Conservation (phyloP, 345 rosid genomes). For the Adansonia digitata region DNA sequence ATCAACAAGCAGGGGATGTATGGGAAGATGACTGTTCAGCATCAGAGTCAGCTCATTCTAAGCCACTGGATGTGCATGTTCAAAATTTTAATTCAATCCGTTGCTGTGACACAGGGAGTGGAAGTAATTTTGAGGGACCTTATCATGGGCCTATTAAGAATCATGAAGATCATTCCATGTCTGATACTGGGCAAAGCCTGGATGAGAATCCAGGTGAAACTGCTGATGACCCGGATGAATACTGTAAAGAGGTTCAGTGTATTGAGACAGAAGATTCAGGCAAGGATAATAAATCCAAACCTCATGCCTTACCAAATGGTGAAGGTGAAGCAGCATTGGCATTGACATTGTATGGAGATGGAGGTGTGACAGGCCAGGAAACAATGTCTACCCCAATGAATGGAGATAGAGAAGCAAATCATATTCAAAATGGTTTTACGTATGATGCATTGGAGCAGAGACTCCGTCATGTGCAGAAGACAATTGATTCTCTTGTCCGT, state of each 20-base stretch:
- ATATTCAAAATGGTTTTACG: slow-evolving; percentile 38
- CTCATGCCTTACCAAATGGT: slow-evolving; percentile 28
- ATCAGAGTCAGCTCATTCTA: slow-evolving; percentile 50
- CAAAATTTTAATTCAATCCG: slow-evolving; percentile 19
- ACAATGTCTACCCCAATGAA: slow-evolving; percentile 19
- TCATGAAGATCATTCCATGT: slow-evolving; percentile 34
- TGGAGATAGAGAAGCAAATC: slow-evolving; percentile 35
- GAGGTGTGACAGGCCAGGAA: slow-evolving; percentile 23
- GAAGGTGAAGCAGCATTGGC: slow-evolving; percentile 29
- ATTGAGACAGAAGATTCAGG: slow-evolving; percentile 58
- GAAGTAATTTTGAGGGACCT: slow-evolving; percentile 33
- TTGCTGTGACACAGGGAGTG: slow-evolving; percentile 39
- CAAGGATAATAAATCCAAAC: slow-evolving; percentile 25
- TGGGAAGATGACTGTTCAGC: slow-evolving; percentile 67
- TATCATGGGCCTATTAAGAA: slow-evolving; percentile 18
- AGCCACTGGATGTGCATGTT: slow-evolving; percentile 6
- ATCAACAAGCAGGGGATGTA: slow-evolving; percentile 28
- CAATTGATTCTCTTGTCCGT: slow-evolving; percentile 37
- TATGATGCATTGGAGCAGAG: slow-evolving; percentile 44
- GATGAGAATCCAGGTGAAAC: slow-evolving; percentile 29
- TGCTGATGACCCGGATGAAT: slow-evolving; percentile 52
- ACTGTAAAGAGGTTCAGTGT: slow-evolving; percentile 86
- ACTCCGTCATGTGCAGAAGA: slow-evolving; percentile 41
- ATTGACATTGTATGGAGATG: slow-evolving; percentile 26
- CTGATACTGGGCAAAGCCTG: slow-evolving; percentile 37